Evolutionary conservation across 1,139 yeast genomes (phyloP).

Genomic region (Debaryomyces sp.): DNA sequence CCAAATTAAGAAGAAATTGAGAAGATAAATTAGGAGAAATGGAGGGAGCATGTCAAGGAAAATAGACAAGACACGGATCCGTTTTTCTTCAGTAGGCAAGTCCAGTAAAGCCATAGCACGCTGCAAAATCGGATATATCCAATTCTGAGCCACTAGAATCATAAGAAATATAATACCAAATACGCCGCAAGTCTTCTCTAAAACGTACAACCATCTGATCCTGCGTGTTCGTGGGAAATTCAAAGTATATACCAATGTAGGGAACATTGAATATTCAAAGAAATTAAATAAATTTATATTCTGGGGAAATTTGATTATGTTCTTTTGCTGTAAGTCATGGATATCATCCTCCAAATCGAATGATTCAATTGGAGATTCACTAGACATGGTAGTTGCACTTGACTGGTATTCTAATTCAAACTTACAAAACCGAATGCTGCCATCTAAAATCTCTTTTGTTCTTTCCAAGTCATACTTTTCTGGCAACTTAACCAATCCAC

Average conservation of each 20-base stretch:
- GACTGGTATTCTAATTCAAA: slow-evolving; percentile 62
- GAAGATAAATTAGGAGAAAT: slow-evolving; percentile 69
- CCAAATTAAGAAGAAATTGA: slow-evolving; percentile 91
- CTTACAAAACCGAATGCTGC: slow-evolving; percentile 61
- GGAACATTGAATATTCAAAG: slow-evolving; percentile 82
- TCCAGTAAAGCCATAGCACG: slow-evolving; percentile 55
- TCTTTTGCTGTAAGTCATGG: slow-evolving; percentile 21
- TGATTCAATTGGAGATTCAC: slow-evolving; percentile 16
- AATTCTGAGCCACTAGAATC: slow-evolving; percentile 79
- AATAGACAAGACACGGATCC: slow-evolving; percentile 58
- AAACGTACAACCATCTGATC: slow-evolving; percentile 71
- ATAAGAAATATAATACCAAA: slow-evolving; percentile 85
- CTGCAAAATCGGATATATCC: slow-evolving; percentile 75
- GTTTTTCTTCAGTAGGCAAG: slow-evolving; percentile 48
- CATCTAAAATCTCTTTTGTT: slow-evolving; percentile 32
- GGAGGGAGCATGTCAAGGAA: slow-evolving; percentile 80
- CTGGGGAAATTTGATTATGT: slow-evolving; percentile 57
- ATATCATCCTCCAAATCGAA: slow-evolving; percentile 18
- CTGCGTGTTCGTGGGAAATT: slow-evolving; percentile 75
- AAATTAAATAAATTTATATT: slow-evolving; percentile 70
- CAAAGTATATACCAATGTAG: slow-evolving; percentile 82
- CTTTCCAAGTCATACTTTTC: slow-evolving; percentile 28
- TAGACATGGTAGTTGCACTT: slow-evolving; percentile 21
- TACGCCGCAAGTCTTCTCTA: slow-evolving; percentile 73
- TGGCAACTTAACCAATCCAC: slow-evolving; percentile 18